Percentiles rank a stretch among this genome's conserved stretches.
phyloP scores from a whole-genome alignment of 1,284 basidiomycete species.

The Ustilago cynodontis region DNA sequence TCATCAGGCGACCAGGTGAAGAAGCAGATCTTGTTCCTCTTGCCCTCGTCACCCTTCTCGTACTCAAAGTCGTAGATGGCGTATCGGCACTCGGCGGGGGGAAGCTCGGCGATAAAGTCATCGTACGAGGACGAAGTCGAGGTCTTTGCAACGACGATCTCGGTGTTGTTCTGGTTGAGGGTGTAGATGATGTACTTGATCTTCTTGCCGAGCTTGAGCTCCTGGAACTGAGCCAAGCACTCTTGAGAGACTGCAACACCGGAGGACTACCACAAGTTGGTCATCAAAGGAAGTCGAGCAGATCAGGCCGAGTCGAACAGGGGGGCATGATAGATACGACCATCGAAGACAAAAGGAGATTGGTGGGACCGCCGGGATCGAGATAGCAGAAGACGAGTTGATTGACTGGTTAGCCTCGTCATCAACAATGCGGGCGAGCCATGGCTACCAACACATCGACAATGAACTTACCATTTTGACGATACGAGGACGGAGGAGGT shows the following conservation, averaged over 20 bases:
- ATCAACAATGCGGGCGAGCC: not conserved
- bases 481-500: not conserved
- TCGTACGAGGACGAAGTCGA: conserved; percentile 76
- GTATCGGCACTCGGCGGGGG: conserved; percentile 83
- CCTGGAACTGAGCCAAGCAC: conserved; percentile 78
- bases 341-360: not conserved
- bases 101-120: conserved; percentile 81
- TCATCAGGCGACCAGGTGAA: conserved; percentile 87
- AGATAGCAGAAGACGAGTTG: not conserved
- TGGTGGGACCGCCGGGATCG: not conserved
- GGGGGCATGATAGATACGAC: not conserved
- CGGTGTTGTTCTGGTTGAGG: conserved; percentile 77
- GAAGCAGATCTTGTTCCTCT: conserved; percentile 91
- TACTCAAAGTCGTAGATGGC: conserved; percentile 94
- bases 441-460: not conserved
- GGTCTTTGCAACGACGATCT: conserved; percentile 72
- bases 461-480: conserved; percentile 10
- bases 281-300: no score
- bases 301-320: not conserved
- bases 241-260: conserved; percentile 78
- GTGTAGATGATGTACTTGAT: conserved; percentile 88
- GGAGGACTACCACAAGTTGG: conserved; percentile 75
- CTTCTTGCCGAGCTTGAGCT: conserved; percentile 86
- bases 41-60: conserved; percentile 81
- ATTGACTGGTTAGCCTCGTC: not conserved